Evolutionary conservation across 306 rosid species (phyloP), one percentile per base, ranked within the genome.

Genomic region (Vigna trinervia): DNA sequence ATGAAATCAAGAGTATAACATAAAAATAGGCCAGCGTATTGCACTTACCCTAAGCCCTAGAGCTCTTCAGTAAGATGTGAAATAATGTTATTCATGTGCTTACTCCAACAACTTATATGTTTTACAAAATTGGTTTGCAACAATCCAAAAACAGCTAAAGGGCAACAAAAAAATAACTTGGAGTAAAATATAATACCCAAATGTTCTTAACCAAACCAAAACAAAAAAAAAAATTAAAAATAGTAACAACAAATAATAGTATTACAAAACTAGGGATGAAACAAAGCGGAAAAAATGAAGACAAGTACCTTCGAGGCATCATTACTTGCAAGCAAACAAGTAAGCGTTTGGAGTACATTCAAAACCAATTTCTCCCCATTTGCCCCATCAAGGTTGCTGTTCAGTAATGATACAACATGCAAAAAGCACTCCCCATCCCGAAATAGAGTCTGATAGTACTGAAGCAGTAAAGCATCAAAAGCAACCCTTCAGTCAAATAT

Each of bases 401-500:
- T 95, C 80, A 95, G 91, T 73, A 95, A 88, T 12, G 99, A 95
- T 65, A 95, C 97, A 58, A 95, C 88, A 75, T 95, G 99, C 92
- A 95, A 82, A 88, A 95, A 95, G 87, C 99, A 95, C 78, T 90
- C 99, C 71, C 97, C 99, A 41, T 90, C 99, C 78, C 92, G 94
- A 85, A 95, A 95, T 79, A 95, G 82, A 81, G 89, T 85, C 79
- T 95, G 99, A 83, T 92, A 95, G 92, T 89, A 90, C 99, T 95
- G 96, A 80, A 73, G 69, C 71, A 71, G 77, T 65, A 83, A 59
- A 86, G 78, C 47, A 52, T 57, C 64, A 74, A 76, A 78, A 57
- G 10, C 23, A 73, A 56, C 41, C 15, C 50, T 26, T 64, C 20
- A 83, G 81, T 79, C 74, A 82, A 79, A 60, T 56, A 65, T 53